Evolutionary conservation across 2,329 filamentous ascomycete species (phyloP).

Genomic region (Amylocarpus encephaloides): DNA sequence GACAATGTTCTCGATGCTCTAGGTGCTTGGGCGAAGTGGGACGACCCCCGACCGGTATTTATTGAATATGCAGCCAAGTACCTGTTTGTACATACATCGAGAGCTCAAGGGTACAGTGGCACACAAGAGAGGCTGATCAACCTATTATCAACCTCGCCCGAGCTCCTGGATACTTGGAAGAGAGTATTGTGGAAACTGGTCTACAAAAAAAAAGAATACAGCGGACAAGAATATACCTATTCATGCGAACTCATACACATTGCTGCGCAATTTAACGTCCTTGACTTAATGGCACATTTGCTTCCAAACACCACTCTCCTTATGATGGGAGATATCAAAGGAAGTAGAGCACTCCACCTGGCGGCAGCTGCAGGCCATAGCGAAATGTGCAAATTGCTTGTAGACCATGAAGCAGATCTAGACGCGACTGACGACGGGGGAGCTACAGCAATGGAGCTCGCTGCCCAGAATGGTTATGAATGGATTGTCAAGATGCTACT

Average conservation of each 20-base stretch:
- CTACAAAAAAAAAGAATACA: neutral
- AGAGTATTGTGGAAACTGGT: neutral
- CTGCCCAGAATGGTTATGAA: conserved; percentile 15
- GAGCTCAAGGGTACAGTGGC: conserved; percentile 8
- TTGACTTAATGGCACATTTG: neutral
- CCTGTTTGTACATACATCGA: conserved; percentile 10
- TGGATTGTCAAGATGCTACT: conserved; percentile 1
- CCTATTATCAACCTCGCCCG: neutral
- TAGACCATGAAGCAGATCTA: conserved; percentile 8
- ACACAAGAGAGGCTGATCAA: conserved; percentile 3
- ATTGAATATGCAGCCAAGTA: conserved; percentile 11
- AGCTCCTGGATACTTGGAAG: conserved; percentile 5
- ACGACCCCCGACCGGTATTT: conserved; percentile 3
- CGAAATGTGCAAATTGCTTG: conserved; percentile 1
- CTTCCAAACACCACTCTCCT: conserved; percentile 2
- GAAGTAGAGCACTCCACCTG: conserved; percentile 9
- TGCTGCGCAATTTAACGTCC: conserved; percentile 2
- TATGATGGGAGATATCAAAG: neutral
- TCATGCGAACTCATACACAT: conserved; percentile 8
- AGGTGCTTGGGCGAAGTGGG: neutral
- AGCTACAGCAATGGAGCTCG: conserved; percentile 3
- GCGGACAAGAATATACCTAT: neutral
- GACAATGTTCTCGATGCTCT: neutral
- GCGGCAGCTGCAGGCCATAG: conserved; percentile 6
- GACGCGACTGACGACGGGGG: neutral